phyloP scores from a whole-genome alignment of 805 yeast species.

The Pichia kluyveri region DNA sequence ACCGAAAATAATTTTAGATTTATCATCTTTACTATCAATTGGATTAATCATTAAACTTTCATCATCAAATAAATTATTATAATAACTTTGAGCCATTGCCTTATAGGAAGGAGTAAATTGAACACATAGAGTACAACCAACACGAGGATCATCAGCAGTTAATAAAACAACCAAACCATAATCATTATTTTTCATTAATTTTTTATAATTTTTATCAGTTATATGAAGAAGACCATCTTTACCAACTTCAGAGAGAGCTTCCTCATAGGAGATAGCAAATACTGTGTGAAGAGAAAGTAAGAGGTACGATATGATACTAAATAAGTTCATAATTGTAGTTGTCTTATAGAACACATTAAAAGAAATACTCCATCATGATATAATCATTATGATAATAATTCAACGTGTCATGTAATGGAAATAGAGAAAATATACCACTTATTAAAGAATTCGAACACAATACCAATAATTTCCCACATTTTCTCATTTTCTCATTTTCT shows the following conservation, averaged over 20 bases:
- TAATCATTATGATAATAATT: too few species aligned
- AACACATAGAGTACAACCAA: slow-evolving; percentile 71
- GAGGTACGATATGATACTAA: background rate
- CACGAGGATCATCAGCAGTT: slow-evolving; percentile 64
- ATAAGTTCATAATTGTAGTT: background rate
- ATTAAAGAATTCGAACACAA: too few species aligned
- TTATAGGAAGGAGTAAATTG: slow-evolving; percentile 60
- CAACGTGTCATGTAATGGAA: too few species aligned
- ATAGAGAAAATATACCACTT: too few species aligned
- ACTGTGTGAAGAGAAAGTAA: slow-evolving; percentile 7
- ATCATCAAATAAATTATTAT: slow-evolving; percentile 22
- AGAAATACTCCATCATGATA: too few species aligned
- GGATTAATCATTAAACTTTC: slow-evolving; percentile 42
- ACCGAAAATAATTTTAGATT: slow-evolving; percentile 48
- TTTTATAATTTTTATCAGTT: slow-evolving; percentile 52
- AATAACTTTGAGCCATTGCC: slow-evolving; percentile 52
- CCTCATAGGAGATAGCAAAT: slow-evolving; percentile 14
- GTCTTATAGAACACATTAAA: background rate
- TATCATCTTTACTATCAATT: slow-evolving; percentile 31
- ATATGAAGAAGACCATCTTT: slow-evolving; percentile 21
- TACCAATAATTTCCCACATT: too few species aligned
- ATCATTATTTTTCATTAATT: slow-evolving; percentile 52
- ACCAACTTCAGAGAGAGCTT: slow-evolving; percentile 9
- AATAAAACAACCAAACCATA: slow-evolving; percentile 56
- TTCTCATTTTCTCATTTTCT: too few species aligned